Evolutionary conservation across 1,284 basidiomycete species (phyloP), one percentile per base, ranked within the genome.

Genomic region (Kwoniella shivajii): DNA sequence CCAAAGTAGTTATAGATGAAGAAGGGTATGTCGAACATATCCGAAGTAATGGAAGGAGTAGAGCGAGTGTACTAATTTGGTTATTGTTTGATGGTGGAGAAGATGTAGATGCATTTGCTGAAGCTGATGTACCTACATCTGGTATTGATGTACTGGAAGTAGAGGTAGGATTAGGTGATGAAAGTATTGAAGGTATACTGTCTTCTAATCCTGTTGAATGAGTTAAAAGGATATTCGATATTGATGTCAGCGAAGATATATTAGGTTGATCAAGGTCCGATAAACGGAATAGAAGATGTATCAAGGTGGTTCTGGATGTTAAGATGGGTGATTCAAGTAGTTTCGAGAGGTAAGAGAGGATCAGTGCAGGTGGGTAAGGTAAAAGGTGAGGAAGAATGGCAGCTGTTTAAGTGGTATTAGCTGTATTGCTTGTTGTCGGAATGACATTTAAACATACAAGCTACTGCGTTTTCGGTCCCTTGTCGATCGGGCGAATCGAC

Each of bases 11-110:
- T n/a, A 63, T 57, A 7, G 60, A 22, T 22, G 50, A 16, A 1
- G 50, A 20, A 20, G 60, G 30, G 0, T 68, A 55, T 0, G 56
- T 30, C 6, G 61, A 44, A 45, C 67, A 70, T 42, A 57, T 53
- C 5, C 71, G 56, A 3, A 76, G 50, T 1, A 76, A 59, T 1
- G 74, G 73, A 6, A 74, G 60, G 11, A 76, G 55, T 1, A 76
- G 63, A 3, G 56, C 43, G 3, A 75, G 59, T 2, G 70, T 68
- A 13, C 68, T 63, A 51, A 31, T 61, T 24, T 44, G 60, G 2
- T 13, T 30, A 9, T 22, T 6, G 39, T 33, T 26, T 20, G 53
- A 50, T 10, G 46, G 52, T 31, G 41, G 9, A 9, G 20, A 49
- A 31, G n/a, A 22, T 13, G 20, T n/a, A 11, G 52, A n/a, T 18